A percentile compares a stretch with the other conserved stretches of the same genome.
Conservation (phyloP, 176 grass and related monocot species). For the Carex pumila region DNA sequence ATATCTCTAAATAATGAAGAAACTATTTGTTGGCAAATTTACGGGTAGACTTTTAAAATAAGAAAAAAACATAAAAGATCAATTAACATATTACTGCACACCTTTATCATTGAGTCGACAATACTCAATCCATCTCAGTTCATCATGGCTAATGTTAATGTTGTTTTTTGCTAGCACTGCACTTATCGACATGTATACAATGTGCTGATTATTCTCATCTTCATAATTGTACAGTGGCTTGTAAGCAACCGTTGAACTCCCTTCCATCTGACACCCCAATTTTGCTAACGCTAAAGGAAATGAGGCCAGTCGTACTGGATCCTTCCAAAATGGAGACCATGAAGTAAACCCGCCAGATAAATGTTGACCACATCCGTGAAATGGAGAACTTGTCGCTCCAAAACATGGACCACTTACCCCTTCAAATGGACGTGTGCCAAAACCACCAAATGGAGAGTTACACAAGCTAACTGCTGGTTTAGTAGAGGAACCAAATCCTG, state of each 20-base stretch:
- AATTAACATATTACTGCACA: background rate
- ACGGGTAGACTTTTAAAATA: no score
- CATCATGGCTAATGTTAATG: background rate
- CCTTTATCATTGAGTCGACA: background rate
- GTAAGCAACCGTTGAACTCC: background rate
- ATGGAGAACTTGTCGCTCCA: background rate
- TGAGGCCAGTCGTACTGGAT: background rate
- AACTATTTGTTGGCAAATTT: no score
- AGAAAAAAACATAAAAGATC: no score
- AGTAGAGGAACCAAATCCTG: background rate
- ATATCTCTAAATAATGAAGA: no score
- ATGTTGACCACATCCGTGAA: background rate
- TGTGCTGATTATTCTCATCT: background rate
- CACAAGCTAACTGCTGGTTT: background rate
- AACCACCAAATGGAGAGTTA: background rate
- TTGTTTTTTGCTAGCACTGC: background rate
- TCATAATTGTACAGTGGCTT: background rate
- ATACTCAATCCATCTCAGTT: conserved; percentile 1
- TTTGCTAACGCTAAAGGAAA: background rate
- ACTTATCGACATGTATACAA: background rate
- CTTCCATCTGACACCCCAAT: background rate
- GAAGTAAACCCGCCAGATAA: background rate
- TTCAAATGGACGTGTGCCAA: background rate
- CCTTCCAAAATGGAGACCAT: conserved; percentile 1
- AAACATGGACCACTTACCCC: background rate